Percentiles rank a stretch among this genome's conserved stretches.
Evolutionary conservation across 1,139 yeast species (phyloP).

Genomic region (Zygoascus hellenicus): DNA sequence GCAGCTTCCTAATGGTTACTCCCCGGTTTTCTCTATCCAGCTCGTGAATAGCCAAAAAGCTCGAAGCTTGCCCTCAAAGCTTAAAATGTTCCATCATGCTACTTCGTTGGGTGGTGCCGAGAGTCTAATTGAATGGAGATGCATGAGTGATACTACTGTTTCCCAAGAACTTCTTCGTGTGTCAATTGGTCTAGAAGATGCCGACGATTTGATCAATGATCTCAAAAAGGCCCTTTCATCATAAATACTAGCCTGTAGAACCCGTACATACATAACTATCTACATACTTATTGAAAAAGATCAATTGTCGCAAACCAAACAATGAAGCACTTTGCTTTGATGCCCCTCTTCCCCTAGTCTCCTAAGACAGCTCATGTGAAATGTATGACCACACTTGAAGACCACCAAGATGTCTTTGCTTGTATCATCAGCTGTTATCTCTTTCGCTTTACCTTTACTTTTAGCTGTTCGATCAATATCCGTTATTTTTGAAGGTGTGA

Average conservation of each 20-base stretch:
- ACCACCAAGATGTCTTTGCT: constrained; percentile 34
- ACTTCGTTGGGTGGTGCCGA: constrained; percentile 95
- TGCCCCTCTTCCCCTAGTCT: constrained; percentile 35
- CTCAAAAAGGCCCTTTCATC: constrained; percentile 29
- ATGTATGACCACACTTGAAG: constrained; percentile 59
- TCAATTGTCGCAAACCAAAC: constrained; percentile 17
- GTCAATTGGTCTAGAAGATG: constrained; percentile 73
- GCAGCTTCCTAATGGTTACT: constrained; percentile 62
- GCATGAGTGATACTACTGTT: constrained; percentile 58
- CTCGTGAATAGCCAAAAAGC: constrained; percentile 52
- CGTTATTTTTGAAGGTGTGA: background rate
- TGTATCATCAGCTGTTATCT: background rate
- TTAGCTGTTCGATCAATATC: background rate
- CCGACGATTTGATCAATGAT: constrained; percentile 67
- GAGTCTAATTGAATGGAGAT: constrained; percentile 86
- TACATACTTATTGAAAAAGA: background rate
- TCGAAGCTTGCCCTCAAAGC: constrained; percentile 54
- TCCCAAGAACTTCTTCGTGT: constrained; percentile 57
- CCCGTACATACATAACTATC: constrained; percentile 6
- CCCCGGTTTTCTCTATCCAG: constrained; percentile 72
- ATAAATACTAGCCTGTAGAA: background rate
- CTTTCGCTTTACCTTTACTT: constrained; percentile 6
- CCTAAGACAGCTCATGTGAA: constrained; percentile 56
- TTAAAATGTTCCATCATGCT: constrained; percentile 77
- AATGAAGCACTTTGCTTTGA: constrained; percentile 15